Evolutionary conservation across 306 rosid genomes (phyloP).

Genomic region (Lathyrus sativus): DNA sequence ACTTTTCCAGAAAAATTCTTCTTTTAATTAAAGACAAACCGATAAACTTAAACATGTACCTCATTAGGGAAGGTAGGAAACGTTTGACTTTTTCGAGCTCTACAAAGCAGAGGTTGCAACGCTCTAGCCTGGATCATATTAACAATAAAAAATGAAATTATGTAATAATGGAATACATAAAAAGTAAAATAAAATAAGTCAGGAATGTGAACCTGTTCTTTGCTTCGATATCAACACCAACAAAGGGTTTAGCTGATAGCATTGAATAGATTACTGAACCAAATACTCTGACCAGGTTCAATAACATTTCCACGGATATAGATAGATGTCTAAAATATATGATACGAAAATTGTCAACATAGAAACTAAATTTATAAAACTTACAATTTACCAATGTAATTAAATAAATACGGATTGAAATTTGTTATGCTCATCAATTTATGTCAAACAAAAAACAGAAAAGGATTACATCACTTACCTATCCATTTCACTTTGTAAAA

Average conservation of each 20-base stretch:
- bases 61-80: conserved; percentile 63
- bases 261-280: conserved; percentile 90
- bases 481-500: conserved; percentile 86
- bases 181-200: conserved; percentile 21
- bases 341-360: conserved; percentile 39
- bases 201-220: conserved; percentile 70
- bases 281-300: conserved; percentile 81
- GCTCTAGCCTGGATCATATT: conserved; percentile 73
- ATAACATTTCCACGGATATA: conserved; percentile 81
- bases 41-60: conserved; percentile 48
- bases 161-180: conserved; percentile 11
- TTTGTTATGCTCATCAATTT: neutral
- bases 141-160: conserved; percentile 26
- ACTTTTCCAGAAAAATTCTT: neutral
- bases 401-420: conserved; percentile 8
- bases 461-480: conserved; percentile 51
- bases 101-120: conserved; percentile 84
- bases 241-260: conserved; percentile 69
- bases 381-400: neutral
- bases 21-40: neutral
- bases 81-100: conserved; percentile 90
- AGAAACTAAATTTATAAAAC: conserved; percentile 12
- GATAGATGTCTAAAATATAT: conserved; percentile 61
- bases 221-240: conserved; percentile 96
- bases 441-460: neutral